These are phyloP conservation scores for Odonthalia washingtoniensis DNA, from an alignment of 31 red algal species.

Conservation along the genomic window DNA sequence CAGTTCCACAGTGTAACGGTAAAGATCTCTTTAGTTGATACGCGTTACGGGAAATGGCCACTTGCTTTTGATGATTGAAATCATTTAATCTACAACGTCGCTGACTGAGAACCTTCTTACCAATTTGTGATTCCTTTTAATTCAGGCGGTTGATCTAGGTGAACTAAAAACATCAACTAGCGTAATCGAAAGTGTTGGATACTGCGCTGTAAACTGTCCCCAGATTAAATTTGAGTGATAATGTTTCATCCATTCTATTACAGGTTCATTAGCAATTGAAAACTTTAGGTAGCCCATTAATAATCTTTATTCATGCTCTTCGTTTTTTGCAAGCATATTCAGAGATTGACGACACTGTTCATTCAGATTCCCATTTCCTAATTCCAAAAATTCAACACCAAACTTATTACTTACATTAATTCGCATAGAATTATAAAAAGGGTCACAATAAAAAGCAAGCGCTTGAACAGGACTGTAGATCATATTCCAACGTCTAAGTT, in stretches of 20 bases:
- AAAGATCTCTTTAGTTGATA: neutral
- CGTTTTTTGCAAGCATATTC: neutral
- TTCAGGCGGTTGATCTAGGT: neutral
- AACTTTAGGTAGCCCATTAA: neutral
- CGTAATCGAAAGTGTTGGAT: too few species aligned
- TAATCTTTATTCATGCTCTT: neutral
- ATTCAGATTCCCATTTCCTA: neutral
- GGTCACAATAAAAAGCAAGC: conserved; percentile 18
- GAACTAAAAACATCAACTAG: neutral
- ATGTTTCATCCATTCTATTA: neutral
- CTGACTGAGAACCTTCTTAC: neutral
- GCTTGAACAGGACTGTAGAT: conserved; percentile 12
- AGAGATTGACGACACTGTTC: neutral
- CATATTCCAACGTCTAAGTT: neutral
- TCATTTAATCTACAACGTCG: too few species aligned
- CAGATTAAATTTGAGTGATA: conserved; percentile 10
- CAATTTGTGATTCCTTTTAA: conserved; percentile 38
- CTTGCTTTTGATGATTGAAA: neutral
- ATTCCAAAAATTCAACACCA: neutral
- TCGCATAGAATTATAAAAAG: neutral
- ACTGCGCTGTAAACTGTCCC: neutral
- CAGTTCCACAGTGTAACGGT: too few species aligned
- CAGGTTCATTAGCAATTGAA: neutral
- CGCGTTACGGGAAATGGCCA: neutral
- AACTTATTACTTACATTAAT: neutral